Conservation (phyloP, 441 rosid species). For the Arabidopsis lyrata region DNA sequence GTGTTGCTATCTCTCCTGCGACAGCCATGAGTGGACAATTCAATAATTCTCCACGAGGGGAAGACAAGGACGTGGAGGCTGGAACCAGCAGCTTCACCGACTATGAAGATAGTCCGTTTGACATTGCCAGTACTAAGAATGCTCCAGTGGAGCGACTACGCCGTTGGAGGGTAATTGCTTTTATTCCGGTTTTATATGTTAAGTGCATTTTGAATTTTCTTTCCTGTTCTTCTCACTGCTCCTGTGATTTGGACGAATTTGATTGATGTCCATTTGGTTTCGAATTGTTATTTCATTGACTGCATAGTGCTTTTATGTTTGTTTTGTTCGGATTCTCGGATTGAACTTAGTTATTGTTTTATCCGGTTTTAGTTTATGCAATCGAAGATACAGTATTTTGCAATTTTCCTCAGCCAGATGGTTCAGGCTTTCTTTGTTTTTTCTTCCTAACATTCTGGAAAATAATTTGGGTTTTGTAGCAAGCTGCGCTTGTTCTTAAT, state of each 20-base stretch:
- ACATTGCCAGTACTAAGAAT: constrained; percentile 61
- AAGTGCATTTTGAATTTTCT: neutral
- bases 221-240: neutral
- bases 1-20: constrained; percentile 81
- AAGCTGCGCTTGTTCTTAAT: constrained; percentile 97
- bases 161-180: constrained; percentile 70
- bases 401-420: neutral
- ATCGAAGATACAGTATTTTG: neutral
- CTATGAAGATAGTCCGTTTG: constrained; percentile 51
- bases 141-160: constrained; percentile 58
- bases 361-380: neutral
- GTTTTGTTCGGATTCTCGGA: neutral
- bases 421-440: neutral
- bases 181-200: neutral
- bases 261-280: neutral
- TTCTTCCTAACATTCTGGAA: neutral
- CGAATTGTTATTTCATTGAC: neutral
- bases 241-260: neutral
- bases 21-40: constrained; percentile 56
- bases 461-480: constrained; percentile 53
- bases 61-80: constrained; percentile 57
- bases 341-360: neutral
- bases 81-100: constrained; percentile 47
- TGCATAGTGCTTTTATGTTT: neutral
- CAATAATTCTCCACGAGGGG: constrained; percentile 58